Evolutionary conservation across 768 basidiomycete genomes (phyloP).

Genomic region (Thelephora aurantiotincta): DNA sequence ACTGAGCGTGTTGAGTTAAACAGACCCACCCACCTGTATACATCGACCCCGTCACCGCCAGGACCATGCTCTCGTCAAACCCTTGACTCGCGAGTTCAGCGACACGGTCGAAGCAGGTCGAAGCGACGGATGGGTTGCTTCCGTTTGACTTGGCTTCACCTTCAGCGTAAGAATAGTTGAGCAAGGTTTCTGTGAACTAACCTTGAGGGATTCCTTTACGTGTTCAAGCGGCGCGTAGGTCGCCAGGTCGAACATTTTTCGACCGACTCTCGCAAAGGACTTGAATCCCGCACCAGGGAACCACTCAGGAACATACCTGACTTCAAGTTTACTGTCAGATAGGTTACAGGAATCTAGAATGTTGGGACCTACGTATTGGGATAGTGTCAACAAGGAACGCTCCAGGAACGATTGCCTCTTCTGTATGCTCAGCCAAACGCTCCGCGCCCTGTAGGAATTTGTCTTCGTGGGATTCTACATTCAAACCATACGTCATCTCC

Average conservation of each 20-base stretch:
- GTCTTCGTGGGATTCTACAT: constrained; percentile 10
- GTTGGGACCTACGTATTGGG: not conserved
- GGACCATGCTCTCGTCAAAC: not conserved
- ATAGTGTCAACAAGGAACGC: not conserved
- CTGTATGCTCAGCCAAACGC: constrained; percentile 3
- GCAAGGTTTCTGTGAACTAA: no score
- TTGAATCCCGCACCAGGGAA: not conserved
- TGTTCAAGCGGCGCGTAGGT: not conserved
- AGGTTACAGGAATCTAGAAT: not conserved
- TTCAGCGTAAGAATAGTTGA: no score
- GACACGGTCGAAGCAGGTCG: not conserved
- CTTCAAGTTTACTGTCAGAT: not conserved
- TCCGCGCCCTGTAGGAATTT: constrained; percentile 10
- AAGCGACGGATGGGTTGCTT: no score
- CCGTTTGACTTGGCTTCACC: no score
- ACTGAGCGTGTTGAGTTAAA: no score
- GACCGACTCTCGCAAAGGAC: not conserved
- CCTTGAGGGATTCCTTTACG: not conserved
- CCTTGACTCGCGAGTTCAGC: not conserved
- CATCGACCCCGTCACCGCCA: not conserved
- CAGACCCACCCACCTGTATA: not conserved
- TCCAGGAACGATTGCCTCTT: not conserved
- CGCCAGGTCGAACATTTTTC: not conserved
- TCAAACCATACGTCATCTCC: constrained; percentile 12
- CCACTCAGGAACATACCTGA: not conserved